Evolutionary conservation across 768 basidiomycete species (phyloP).

Genomic region (Amanita subjunquillea): DNA sequence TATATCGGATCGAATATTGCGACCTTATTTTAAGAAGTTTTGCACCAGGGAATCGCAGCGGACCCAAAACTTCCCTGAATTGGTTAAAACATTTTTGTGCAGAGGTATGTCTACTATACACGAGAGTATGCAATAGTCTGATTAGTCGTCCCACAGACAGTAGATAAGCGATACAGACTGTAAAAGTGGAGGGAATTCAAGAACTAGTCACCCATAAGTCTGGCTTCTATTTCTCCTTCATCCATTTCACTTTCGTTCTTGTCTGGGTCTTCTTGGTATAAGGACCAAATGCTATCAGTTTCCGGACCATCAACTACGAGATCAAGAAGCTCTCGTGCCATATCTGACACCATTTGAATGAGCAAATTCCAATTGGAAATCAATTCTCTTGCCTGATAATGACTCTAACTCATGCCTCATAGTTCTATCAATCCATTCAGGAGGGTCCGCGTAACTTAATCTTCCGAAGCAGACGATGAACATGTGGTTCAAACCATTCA

Average conservation of each 20-base stretch:
- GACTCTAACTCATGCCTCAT: conserved; percentile 30
- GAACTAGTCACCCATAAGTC: conserved; percentile 21
- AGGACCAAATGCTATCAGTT: conserved; percentile 52
- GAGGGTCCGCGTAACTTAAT: conserved; percentile 58
- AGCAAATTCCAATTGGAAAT: conserved; percentile 3
- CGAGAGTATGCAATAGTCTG: not conserved
- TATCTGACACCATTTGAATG: conserved; percentile 25
- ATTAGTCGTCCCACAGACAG: not conserved
- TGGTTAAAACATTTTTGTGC: conserved; percentile 52
- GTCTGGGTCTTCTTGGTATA: conserved; percentile 35
- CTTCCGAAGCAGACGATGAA: conserved; percentile 74
- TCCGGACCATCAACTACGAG: conserved; percentile 66
- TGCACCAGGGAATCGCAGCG: conserved; percentile 15
- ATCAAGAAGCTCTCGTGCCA: conserved; percentile 52
- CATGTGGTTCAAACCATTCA: conserved; percentile 55
- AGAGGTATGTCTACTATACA: conserved; percentile 21
- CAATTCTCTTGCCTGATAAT: conserved; percentile 32
- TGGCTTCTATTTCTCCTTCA: conserved; percentile 51
- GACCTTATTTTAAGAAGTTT: conserved; percentile 33
- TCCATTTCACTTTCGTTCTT: conserved; percentile 35
- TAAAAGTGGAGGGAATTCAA: conserved; percentile 1
- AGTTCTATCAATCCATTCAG: conserved; percentile 42
- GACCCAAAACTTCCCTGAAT: conserved; percentile 31
- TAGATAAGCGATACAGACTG: conserved; percentile 2
- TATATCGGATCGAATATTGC: conserved; percentile 45